phyloP scores from a whole-genome alignment of 805 yeast genomes.

The Metschnikowia borealis region DNA sequence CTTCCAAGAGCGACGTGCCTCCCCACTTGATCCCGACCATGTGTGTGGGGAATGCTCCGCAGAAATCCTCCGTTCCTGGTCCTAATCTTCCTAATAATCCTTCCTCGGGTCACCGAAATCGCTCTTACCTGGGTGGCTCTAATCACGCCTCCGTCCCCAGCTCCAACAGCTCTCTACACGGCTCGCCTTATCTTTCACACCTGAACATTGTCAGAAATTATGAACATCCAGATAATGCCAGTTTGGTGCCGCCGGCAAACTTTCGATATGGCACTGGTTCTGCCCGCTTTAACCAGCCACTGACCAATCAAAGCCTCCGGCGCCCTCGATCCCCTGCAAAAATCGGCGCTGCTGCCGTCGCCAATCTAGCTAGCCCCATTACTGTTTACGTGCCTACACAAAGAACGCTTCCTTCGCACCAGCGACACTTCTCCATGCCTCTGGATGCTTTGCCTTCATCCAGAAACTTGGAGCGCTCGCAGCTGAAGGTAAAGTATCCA shows the following conservation, averaged over 20 bases:
- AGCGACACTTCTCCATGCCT: slow-evolving; percentile 44
- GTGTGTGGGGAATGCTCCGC: slow-evolving; percentile 37
- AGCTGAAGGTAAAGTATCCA: not conserved
- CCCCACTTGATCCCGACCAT: slow-evolving; percentile 57
- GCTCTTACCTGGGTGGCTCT: slow-evolving; percentile 2
- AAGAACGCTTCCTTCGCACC: slow-evolving; percentile 26
- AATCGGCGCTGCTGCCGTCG: slow-evolving; percentile 70
- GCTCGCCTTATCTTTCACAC: slow-evolving; percentile 8
- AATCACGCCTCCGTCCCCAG: not conserved
- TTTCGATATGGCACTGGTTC: slow-evolving; percentile 34
- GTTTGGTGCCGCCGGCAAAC: slow-evolving; percentile 31
- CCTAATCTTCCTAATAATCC: not conserved
- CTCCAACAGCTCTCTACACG: slow-evolving; percentile 4
- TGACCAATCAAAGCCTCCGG: slow-evolving; percentile 13
- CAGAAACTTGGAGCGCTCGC: slow-evolving; percentile 4
- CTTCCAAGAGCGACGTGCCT: slow-evolving; percentile 61
- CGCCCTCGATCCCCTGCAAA: slow-evolving; percentile 65
- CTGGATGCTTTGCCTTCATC: slow-evolving; percentile 15
- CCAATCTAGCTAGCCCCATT: slow-evolving; percentile 38
- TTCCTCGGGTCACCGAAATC: not conserved
- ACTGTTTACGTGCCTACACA: slow-evolving; percentile 28
- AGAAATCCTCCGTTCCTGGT: not conserved
- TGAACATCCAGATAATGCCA: slow-evolving; percentile 25
- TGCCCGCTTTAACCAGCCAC: slow-evolving; percentile 10
- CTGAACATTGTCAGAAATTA: slow-evolving; percentile 5